Evolutionary conservation across 2,329 filamentous ascomycete species (phyloP).

Genomic region (Penicillium palitans): DNA sequence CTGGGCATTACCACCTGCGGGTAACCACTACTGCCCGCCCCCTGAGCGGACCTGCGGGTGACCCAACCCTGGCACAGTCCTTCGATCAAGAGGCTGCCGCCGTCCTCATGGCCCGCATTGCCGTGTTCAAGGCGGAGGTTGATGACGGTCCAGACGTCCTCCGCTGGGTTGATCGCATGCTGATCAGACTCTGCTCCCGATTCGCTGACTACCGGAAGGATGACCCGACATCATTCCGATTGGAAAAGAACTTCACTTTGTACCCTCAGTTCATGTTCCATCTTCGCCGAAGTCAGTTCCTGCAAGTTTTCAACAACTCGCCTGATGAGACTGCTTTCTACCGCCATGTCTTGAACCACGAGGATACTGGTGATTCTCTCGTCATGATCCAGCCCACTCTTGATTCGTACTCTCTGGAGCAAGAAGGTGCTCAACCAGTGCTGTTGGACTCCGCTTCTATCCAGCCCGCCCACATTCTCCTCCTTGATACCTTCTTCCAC

Average conservation of each 20-base stretch:
- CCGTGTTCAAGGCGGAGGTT: conserved; percentile 97
- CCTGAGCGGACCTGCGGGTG: conserved; percentile 87
- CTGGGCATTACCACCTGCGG: conserved; percentile 90
- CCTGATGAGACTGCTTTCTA: conserved; percentile 99
- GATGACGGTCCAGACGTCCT: conserved; percentile 98
- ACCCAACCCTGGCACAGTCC: conserved; percentile 91
- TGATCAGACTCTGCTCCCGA: conserved; percentile 91
- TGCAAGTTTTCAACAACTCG: conserved; percentile 99
- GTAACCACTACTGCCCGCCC: conserved; percentile 93
- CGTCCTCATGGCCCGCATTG: conserved; percentile 98
- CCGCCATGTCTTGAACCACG: conserved; percentile 92
- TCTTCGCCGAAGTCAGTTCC: conserved; percentile 90
- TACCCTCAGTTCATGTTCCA: conserved; percentile 99
- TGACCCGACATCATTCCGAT: conserved; percentile 90
- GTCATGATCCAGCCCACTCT: conserved; percentile 99
- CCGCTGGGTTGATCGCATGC: conserved; percentile 97
- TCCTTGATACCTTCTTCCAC: conserved; percentile 98
- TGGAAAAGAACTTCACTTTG: conserved; percentile 98
- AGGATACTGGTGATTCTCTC: conserved; percentile 93
- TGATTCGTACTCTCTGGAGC: conserved; percentile 95
- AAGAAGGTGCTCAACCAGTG: conserved; percentile 90
- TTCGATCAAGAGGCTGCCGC: conserved; percentile 98
- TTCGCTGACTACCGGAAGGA: conserved; percentile 99
- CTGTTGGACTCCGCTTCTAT: conserved; percentile 95
- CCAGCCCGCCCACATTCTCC: conserved; percentile 86